Evolutionary conservation across 2,329 filamentous ascomycete genomes (phyloP), one percentile per base, ranked within the genome.

Genomic region (Cytospora paraplurivora): DNA sequence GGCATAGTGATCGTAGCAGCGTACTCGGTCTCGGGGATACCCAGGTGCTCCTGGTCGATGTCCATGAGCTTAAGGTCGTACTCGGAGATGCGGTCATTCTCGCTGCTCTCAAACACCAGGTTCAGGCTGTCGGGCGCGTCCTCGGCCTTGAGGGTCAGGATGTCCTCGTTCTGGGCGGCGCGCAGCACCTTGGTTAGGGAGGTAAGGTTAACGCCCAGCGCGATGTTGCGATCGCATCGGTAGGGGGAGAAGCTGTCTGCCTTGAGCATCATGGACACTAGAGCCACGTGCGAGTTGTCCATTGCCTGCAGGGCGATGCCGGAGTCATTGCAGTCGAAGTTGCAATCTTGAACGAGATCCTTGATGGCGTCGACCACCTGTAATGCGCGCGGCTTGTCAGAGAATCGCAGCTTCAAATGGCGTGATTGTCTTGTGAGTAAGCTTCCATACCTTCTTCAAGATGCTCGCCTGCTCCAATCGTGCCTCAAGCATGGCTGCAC

Each of bases 1-100:
- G 95, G 94, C 92, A 99, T 93, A 61, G 85, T 82, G 68, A 99
- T 91, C 19, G 91, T 95, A 55, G 95, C 91, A 47, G 93, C 90
- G 75, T 99, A 99, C 74, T 99, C 95, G n/a, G 96, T 99, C 72
- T 99, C 94, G 17, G 95, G 95, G 72, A 99, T 99, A 67, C 95
- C 95, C 79, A 99, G 82, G 78, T 99, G 95, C 85, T 99, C 95
- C 82, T 99, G 96, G 80, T 99, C 95, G 77, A 99, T 99, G 77
- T 99, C 95, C 95, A 99, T 99, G 76, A 99, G 88, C 85, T 99
- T 99, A 79, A 99, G 91, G 78, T 99, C 95, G 78, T 99, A 99
- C 83, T 99, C 96, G 85, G 92, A 96, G 75, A 99, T 86, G 70
- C 95, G 86, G 79, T 99, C 95, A 72, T 87, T 91, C 74, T 90